Evolutionary conservation across 2,329 filamentous ascomycete genomes (phyloP).

Genomic region (Colletotrichum gigasporum): DNA sequence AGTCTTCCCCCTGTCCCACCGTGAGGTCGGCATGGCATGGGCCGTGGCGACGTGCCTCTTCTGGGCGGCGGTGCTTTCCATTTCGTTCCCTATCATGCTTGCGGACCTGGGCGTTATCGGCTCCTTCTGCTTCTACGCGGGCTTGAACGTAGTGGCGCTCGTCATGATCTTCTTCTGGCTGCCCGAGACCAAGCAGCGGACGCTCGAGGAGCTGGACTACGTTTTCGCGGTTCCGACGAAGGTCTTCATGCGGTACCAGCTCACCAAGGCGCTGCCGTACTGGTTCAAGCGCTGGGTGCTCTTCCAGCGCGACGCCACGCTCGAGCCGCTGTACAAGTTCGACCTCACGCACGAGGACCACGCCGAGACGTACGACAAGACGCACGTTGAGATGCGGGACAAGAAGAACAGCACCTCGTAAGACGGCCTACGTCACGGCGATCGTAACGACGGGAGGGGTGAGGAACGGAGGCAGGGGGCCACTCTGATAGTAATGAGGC

Average conservation of each 20-base stretch:
- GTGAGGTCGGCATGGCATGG: constrained; percentile 72
- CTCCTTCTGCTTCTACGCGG: constrained; percentile 64
- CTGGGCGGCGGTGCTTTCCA: constrained; percentile 59
- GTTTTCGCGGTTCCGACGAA: constrained; percentile 46
- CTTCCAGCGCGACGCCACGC: constrained; percentile 40
- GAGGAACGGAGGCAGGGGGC: too few species aligned
- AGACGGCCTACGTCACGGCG: neutral
- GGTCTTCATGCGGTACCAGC: constrained; percentile 44
- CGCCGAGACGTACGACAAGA: constrained; percentile 47
- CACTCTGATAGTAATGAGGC: neutral
- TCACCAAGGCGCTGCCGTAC: constrained; percentile 44
- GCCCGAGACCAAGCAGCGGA: constrained; percentile 68
- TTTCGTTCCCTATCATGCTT: constrained; percentile 62
- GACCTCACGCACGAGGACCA: constrained; percentile 43
- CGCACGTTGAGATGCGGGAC: constrained; percentile 50
- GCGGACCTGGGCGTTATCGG: constrained; percentile 37
- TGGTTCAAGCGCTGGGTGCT: constrained; percentile 42
- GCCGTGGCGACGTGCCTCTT: constrained; percentile 69
- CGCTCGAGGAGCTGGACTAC: constrained; percentile 57
- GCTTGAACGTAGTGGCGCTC: constrained; percentile 63
- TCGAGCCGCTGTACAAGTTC: constrained; percentile 54
- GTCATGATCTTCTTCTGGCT: constrained; percentile 66
- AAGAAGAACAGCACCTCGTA: constrained; percentile 18
- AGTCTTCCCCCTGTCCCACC: constrained; percentile 70
- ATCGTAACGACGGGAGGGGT: neutral